phyloP scores from a whole-genome alignment of 805 yeast species.

The Candida koratica region DNA sequence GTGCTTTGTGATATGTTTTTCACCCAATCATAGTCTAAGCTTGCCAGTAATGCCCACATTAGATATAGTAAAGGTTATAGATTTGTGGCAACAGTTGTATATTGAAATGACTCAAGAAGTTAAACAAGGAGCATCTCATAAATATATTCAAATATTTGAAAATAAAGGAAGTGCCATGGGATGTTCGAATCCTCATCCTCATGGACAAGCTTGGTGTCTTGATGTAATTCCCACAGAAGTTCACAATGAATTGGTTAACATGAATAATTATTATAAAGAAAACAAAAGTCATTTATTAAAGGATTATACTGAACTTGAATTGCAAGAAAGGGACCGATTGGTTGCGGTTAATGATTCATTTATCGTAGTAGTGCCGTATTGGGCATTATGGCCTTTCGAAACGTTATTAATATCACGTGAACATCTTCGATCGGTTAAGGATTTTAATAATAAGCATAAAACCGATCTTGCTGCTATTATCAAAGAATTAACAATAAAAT shows the following conservation, averaged over 20 bases:
- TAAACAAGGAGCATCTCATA: conserved; percentile 41
- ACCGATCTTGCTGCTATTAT: conserved; percentile 54
- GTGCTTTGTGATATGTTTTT: conserved; percentile 69
- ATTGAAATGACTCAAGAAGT: conserved; percentile 36
- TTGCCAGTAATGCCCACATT: conserved; percentile 53
- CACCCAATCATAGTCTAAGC: conserved; percentile 65
- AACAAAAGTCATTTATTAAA: conserved; percentile 49
- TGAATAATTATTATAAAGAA: conserved; percentile 43
- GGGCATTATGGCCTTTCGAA: conserved; percentile 85
- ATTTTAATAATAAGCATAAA: conserved; percentile 45
- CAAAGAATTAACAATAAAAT: conserved; percentile 53
- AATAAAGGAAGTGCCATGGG: conserved; percentile 81
- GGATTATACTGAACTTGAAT: conserved; percentile 58
- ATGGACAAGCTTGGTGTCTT: conserved; percentile 78
- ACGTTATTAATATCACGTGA: conserved; percentile 57
- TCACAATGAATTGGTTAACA: conserved; percentile 48
- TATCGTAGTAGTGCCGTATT: conserved; percentile 67
- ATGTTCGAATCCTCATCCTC: conserved; percentile 79
- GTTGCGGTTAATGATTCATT: conserved; percentile 61
- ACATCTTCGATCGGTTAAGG: conserved; percentile 48
- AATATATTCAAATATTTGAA: conserved; percentile 69
- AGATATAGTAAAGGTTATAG: conserved; percentile 48
- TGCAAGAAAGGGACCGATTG: conserved; percentile 47
- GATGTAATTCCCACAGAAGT: conserved; percentile 66
- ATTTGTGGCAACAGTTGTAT: conserved; percentile 59